Evolutionary conservation across 495 filamentous ascomycete genomes (phyloP).

Genomic region (Darksidea phi): DNA sequence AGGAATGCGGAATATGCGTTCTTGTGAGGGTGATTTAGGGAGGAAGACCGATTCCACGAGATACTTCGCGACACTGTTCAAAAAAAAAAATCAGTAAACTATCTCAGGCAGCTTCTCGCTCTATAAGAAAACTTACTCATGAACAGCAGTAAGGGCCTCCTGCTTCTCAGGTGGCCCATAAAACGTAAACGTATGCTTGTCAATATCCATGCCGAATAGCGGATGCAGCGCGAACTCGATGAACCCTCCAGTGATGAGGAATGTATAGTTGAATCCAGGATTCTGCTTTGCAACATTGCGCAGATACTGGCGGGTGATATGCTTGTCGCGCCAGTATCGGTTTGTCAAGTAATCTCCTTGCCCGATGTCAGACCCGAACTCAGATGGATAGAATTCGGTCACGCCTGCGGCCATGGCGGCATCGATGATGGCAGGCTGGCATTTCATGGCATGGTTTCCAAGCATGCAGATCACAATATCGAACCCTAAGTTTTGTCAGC

Average conservation of each 20-base stretch:
- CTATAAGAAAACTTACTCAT: slow-evolving; percentile 13
- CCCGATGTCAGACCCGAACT: slow-evolving; percentile 42
- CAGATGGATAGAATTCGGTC: slow-evolving; percentile 42
- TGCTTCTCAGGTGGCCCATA: slow-evolving; percentile 11
- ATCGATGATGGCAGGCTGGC: slow-evolving; percentile 39
- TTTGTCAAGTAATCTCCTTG: slow-evolving; percentile 16
- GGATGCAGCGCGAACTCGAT: slow-evolving; percentile 9
- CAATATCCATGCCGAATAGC: slow-evolving; percentile 10
- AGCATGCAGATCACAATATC: slow-evolving; percentile 18
- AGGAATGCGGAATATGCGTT: slow-evolving; percentile 15
- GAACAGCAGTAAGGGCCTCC: slow-evolving; percentile 8
- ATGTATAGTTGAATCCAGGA: slow-evolving; percentile 16
- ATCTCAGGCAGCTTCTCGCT: slow-evolving; percentile 7
- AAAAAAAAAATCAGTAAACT: background rate
- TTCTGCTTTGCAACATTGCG: background rate
- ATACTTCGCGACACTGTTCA: slow-evolving; percentile 6
- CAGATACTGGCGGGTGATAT: slow-evolving; percentile 13
- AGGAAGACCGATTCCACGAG: slow-evolving; percentile 17
- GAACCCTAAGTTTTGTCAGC: slow-evolving; percentile 9
- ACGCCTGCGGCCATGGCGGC: slow-evolving; percentile 42
- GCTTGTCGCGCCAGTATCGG: slow-evolving; percentile 18
- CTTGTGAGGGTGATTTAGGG: slow-evolving; percentile 2
- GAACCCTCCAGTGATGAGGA: slow-evolving; percentile 14
- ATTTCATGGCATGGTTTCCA: slow-evolving; percentile 17
- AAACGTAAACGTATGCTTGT: slow-evolving; percentile 14